phyloP scores from a whole-genome alignment of 2,329 filamentous ascomycete genomes.

The Colletotrichum simmondsii region DNA sequence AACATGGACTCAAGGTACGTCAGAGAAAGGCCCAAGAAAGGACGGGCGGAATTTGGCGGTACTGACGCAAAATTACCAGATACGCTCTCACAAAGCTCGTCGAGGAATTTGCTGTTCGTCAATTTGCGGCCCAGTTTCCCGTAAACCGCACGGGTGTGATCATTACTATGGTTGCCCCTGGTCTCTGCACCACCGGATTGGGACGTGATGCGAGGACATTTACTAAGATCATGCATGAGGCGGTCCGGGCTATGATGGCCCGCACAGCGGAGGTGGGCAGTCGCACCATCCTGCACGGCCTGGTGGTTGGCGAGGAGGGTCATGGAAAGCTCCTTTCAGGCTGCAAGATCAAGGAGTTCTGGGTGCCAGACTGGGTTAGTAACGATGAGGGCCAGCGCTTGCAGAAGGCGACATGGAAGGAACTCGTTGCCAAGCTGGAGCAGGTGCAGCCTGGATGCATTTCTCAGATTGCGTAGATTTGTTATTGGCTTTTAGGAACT shows the following conservation, averaged over 20 bases:
- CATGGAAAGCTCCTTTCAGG: constrained; percentile 41
- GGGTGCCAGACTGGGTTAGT: constrained; percentile 23
- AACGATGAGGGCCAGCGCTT: constrained; percentile 10
- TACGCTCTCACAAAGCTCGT: constrained; percentile 44
- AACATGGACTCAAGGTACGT: constrained; percentile 18
- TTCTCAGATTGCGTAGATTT: no score
- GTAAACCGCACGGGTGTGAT: constrained; percentile 42
- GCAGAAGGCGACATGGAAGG: constrained; percentile 20
- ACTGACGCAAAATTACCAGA: constrained; percentile 18
- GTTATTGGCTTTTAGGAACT: no score
- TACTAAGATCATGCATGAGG: constrained; percentile 2
- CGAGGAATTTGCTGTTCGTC: constrained; percentile 38
- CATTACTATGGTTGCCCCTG: constrained; percentile 45
- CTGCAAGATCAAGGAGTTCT: constrained; percentile 41
- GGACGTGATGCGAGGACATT: constrained; percentile 8
- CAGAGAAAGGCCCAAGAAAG: neutral
- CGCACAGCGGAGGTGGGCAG: constrained; percentile 42
- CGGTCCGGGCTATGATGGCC: constrained; percentile 14
- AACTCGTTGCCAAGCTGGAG: constrained; percentile 15
- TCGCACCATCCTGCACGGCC: constrained; percentile 41
- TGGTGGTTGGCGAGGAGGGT: constrained; percentile 39
- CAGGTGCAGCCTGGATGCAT: neutral
- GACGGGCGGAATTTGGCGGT: no score
- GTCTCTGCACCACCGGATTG: constrained; percentile 42
- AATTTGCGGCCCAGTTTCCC: constrained; percentile 41